Evolutionary conservation across 2,329 filamentous ascomycete genomes (phyloP), one percentile per base, ranked within the genome.

Genomic region (Fusarium multiceps): DNA sequence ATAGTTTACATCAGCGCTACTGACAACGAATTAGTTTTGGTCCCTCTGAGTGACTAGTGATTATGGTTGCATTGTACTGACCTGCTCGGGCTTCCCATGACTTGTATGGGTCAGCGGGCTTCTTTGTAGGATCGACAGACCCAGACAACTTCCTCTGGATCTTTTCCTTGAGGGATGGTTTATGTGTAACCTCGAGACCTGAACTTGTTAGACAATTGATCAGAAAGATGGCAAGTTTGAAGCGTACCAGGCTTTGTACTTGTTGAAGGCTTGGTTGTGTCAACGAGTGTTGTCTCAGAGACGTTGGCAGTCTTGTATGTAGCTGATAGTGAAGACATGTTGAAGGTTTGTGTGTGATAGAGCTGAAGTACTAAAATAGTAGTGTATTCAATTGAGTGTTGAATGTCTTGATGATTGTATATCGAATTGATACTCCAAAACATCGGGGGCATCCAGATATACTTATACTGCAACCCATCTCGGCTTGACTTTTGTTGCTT

Each of bases 31-130:
- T 66, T 51, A 61, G 61, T 43, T 45, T 56, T 51, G 18, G n/a
- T 49, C 21, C 21, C 10, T 16, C 6, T 7, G 27, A 21, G 41
- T 20, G 4, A 10, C 14, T 47, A 46, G 51, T 32, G 48, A 41
- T 37, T 49, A 7, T 48, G 7, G 30, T 21, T 16, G 12, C 6
- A n/a, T 8, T 14, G 14, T 12, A 57, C 73, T 66, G 55, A 75
- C 73, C 59, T 46, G 68, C 66, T 54, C 73, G 73, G 9, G 73
- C 73, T 30, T 75, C 73, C 73, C 73, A 75, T 8, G 71, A 73
- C 66, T 74, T 74, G 45, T 57, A 63, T 6, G 72, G 70, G 12
- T 75, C 70, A 16, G 56, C 68, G 6, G 57, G 65, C 55, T 60
- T 72, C 53, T 72, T 69, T 32, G 65, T 55, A 20, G 73, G 73